A percentile compares a stretch with the other conserved stretches of the same genome.
Conservation (phyloP, 441 rosid genomes). For the Pelargonium citronellum region DNA sequence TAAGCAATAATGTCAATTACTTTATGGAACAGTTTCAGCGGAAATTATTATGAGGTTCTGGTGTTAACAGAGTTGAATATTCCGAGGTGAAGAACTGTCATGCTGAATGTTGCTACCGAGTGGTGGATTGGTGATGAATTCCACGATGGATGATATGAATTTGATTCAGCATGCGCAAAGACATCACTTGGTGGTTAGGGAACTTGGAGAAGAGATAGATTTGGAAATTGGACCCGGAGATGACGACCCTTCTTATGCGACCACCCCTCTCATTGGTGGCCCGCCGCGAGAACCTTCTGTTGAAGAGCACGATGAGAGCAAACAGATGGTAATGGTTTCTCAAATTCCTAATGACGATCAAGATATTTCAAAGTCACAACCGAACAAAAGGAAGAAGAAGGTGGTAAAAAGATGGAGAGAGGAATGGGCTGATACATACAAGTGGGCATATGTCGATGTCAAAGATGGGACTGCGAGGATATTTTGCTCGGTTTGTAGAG, state of each 20-base stretch:
- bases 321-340: conserved; percentile 69
- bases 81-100: conserved; percentile 42
- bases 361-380: conserved; percentile 57
- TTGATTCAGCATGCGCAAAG: conserved; percentile 94
- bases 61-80: conserved; percentile 33
- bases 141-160: conserved; percentile 93
- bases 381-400: conserved; percentile 86
- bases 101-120: conserved; percentile 90
- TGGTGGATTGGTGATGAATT: conserved; percentile 80
- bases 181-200: conserved; percentile 88
- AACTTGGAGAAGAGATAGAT: conserved; percentile 96
- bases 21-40: neutral
- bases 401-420: conserved; percentile 99
- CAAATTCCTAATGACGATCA: conserved; percentile 63
- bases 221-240: conserved; percentile 94
- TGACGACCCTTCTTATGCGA: conserved; percentile 77
- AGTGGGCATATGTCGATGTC: conserved; percentile 97
- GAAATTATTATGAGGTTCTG: conserved; percentile 11
- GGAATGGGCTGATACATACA: conserved; percentile 99
- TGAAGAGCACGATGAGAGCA: conserved; percentile 78
- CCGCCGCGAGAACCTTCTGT: conserved; percentile 62
- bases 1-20: neutral
- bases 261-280: conserved; percentile 61
- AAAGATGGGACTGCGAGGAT: conserved; percentile 96
- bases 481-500: conserved; percentile 94